Percentiles rank a stretch among this genome's conserved stretches.
phyloP scores from a whole-genome alignment of 768 basidiomycete genomes.

The Lentinula boryana region DNA sequence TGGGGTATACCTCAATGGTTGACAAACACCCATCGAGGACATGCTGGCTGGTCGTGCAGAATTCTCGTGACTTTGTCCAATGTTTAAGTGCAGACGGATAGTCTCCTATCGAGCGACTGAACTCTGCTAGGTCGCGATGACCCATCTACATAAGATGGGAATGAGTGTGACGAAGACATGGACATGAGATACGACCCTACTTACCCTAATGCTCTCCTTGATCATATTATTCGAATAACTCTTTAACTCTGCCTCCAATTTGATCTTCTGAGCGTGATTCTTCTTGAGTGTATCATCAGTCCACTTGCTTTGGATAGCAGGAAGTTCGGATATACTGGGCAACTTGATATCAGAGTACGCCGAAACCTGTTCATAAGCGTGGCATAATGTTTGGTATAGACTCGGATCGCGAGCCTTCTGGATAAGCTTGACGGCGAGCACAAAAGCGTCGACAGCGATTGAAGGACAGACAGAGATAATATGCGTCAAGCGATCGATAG shows the following conservation, averaged over 20 bases:
- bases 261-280: constrained; percentile 71
- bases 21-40: constrained; percentile 91
- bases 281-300: constrained; percentile 58
- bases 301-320: constrained; percentile 64
- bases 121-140: constrained; percentile 81
- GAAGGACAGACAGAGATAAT: constrained; percentile 60
- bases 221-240: constrained; percentile 96
- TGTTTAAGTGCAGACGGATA: constrained; percentile 67
- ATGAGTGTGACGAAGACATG: neutral
- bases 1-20: constrained; percentile 57
- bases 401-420: constrained; percentile 63
- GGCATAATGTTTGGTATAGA: constrained; percentile 44
- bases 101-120: constrained; percentile 71
- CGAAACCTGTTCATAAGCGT: constrained; percentile 47
- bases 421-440: constrained; percentile 59
- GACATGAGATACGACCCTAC: constrained; percentile 10
- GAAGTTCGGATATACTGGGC: constrained; percentile 41
- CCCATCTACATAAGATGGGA: constrained; percentile 59
- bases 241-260: constrained; percentile 91
- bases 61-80: constrained; percentile 89
- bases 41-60: constrained; percentile 84
- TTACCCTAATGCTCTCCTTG: constrained; percentile 94
- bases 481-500: constrained; percentile 67
- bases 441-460: constrained; percentile 68
- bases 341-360: constrained; percentile 28